phyloP scores from a whole-genome alignment of 768 basidiomycete species.

The Lentinula sp. region DNA sequence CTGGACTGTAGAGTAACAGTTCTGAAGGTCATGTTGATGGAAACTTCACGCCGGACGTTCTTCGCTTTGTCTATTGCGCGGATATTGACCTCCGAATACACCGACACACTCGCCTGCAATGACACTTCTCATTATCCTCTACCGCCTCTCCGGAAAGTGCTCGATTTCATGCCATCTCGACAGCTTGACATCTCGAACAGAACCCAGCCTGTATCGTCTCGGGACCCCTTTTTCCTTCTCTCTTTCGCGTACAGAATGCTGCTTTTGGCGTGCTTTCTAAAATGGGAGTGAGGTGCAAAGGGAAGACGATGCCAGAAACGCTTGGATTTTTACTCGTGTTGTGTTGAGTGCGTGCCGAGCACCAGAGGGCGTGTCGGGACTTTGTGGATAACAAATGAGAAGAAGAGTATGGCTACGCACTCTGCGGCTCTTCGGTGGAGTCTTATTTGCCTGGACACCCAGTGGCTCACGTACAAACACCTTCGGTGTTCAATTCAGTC shows the following conservation, averaged over 20 bases:
- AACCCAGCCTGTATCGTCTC: neutral
- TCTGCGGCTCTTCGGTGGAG: neutral
- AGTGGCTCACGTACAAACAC: conserved; percentile 1
- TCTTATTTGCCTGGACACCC: neutral
- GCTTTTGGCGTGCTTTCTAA: neutral
- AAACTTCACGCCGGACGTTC: neutral
- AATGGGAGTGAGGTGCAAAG: neutral
- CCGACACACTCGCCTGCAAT: neutral
- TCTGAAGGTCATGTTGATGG: neutral
- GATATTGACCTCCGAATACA: neutral
- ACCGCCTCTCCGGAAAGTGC: conserved; percentile 4
- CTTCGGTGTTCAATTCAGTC: neutral
- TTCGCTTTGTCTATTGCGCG: neutral
- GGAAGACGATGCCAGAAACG: neutral
- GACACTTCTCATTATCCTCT: neutral
- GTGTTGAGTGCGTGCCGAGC: neutral
- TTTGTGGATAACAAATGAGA: neutral
- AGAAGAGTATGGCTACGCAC: conserved; percentile 5
- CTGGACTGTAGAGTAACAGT: neutral
- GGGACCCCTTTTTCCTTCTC: neutral
- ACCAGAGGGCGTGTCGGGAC: conserved; percentile 4
- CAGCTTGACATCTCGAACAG: neutral
- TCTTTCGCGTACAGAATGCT: neutral
- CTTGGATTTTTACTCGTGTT: neutral
- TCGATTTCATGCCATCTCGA: neutral